These are phyloP conservation scores for Pachysandra terminalis DNA, from an alignment of 164 flowering plant genomes.

Conservation along the genomic window DNA sequence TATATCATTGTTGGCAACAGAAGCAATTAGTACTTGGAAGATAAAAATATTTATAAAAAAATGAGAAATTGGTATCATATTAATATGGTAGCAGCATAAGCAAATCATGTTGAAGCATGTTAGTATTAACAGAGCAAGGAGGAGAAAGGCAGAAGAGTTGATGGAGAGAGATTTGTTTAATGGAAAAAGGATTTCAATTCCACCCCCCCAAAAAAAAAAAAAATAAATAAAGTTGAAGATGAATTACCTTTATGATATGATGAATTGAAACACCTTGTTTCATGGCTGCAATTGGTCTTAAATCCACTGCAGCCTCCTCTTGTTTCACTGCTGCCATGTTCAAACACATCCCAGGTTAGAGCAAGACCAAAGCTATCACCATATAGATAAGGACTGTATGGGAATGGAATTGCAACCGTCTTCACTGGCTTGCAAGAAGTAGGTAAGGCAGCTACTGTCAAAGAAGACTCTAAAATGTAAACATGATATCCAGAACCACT, in stretches of 20 bases:
- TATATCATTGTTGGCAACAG: too few species aligned
- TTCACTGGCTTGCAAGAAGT: constrained; percentile 29
- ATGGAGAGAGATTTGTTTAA: too few species aligned
- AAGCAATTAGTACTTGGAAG: too few species aligned
- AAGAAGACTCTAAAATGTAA: constrained; percentile 27
- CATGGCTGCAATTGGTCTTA: not conserved
- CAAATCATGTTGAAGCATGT: too few species aligned
- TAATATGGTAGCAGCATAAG: too few species aligned
- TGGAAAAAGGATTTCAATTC: too few species aligned
- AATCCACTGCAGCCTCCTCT: not conserved
- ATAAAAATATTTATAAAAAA: too few species aligned
- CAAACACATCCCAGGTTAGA: constrained; percentile 37
- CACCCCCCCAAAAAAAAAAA: too few species aligned
- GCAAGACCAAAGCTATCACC: constrained; percentile 42
- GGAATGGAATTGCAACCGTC: constrained; percentile 39
- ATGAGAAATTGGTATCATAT: too few species aligned
- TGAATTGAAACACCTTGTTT: not conserved
- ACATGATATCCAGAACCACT: constrained; percentile 34
- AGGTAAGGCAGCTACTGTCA: constrained; percentile 8
- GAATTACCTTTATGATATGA: not conserved
- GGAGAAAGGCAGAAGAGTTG: too few species aligned
- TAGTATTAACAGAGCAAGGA: too few species aligned
- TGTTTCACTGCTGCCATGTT: not conserved
- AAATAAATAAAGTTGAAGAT: not conserved
- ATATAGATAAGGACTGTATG: constrained; percentile 36